phyloP scores from a whole-genome alignment of 331 rosid species.

The Quercus phellos region DNA sequence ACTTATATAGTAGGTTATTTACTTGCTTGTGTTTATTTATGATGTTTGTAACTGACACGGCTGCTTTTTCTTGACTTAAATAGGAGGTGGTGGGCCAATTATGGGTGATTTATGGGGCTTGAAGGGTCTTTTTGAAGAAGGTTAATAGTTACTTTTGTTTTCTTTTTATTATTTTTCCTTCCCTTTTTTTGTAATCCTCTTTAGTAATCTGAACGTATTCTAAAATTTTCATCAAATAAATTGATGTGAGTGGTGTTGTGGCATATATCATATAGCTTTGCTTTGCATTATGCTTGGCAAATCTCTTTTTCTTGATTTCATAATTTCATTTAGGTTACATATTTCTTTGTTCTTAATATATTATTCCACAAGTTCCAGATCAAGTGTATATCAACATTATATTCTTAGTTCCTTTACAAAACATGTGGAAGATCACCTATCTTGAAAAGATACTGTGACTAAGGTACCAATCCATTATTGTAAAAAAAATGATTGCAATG shows the following conservation, averaged over 20 bases:
- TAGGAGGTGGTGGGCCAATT: constrained; percentile 97
- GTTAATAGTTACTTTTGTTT: constrained; percentile 28
- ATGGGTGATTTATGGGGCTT: constrained; percentile 99
- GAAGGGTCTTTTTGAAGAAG: constrained; percentile 91
- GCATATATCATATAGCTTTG: background rate
- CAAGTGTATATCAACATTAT: background rate
- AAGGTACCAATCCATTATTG: background rate
- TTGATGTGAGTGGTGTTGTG: constrained; percentile 3
- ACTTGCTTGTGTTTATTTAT: background rate
- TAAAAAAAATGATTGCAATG: background rate
- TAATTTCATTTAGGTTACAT: background rate
- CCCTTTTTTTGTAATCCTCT: background rate
- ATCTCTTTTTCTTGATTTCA: constrained; percentile 9
- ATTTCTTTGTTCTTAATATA: background rate
- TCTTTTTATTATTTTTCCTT: background rate
- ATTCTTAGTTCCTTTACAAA: background rate
- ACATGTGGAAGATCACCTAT: background rate
- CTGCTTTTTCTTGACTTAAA: constrained; percentile 19
- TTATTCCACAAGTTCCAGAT: background rate
- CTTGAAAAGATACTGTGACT: background rate
- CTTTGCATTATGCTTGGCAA: constrained; percentile 1
- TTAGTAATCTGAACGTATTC: background rate
- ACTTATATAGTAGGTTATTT: background rate
- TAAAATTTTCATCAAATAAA: background rate
- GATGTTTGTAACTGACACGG: constrained; percentile 19